These are phyloP conservation scores for Phaeosphaeria sp. DNA, from an alignment of 2,329 filamentous ascomycete species.

Conservation along the genomic window DNA sequence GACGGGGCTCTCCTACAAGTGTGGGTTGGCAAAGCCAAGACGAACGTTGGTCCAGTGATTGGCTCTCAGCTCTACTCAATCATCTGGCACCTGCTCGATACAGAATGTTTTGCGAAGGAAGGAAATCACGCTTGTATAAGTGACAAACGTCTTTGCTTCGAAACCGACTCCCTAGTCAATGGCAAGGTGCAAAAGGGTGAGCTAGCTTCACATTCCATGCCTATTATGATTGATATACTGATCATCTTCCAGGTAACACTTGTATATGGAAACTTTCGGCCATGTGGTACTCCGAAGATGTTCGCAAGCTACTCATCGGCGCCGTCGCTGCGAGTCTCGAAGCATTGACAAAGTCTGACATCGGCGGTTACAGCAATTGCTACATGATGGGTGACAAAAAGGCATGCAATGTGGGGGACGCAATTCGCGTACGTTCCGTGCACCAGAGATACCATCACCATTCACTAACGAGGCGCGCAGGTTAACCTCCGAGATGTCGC, in stretches of 20 bases:
- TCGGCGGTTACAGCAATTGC: not conserved
- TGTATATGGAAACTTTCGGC: not conserved
- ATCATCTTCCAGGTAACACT: not conserved
- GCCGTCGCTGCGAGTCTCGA: not conserved
- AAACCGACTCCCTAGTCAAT: not conserved
- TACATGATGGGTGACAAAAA: not conserved
- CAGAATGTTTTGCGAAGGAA: not conserved
- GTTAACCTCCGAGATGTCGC: not conserved
- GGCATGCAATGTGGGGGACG: not conserved
- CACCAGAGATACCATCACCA: not conserved
- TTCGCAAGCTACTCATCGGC: constrained; percentile 1
- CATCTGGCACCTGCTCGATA: not conserved
- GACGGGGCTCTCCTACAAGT: not conserved
- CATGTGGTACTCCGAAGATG: not conserved
- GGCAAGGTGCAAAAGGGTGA: not conserved
- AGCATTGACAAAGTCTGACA: not conserved
- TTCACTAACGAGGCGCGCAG: not conserved
- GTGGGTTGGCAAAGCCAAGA: not conserved
- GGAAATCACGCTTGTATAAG: not conserved
- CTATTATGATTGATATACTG: not conserved
- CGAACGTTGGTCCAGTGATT: not conserved
- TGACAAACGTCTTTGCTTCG: not conserved
- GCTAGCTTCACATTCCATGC: not conserved
- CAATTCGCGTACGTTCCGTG: not conserved
- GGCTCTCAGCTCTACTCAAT: not conserved